Conservation (phyloP, 495 filamentous ascomycete species). For the Lentithecium fluviatile region DNA sequence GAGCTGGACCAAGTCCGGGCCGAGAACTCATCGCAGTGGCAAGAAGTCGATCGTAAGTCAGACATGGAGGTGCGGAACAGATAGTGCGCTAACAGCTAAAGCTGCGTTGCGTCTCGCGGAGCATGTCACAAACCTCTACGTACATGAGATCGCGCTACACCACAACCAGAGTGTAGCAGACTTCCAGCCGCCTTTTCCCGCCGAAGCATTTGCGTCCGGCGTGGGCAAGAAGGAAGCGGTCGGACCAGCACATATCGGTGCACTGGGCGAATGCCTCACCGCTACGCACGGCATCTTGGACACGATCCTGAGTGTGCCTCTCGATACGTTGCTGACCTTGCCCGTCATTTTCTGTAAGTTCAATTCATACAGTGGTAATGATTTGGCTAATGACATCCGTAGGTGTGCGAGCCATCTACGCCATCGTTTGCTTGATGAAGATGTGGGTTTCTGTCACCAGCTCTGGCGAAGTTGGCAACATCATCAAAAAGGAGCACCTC, state of each 20-base stretch:
- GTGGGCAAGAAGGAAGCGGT: constrained; percentile 29
- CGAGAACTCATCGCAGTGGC: constrained; percentile 26
- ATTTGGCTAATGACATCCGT: constrained; percentile 44
- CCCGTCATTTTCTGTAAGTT: constrained; percentile 67
- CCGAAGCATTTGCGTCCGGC: constrained; percentile 19
- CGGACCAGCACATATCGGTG: constrained; percentile 60
- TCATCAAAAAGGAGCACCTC: constrained; percentile 72
- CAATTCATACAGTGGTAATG: background rate
- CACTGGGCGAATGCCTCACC: constrained; percentile 67
- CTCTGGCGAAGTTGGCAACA: constrained; percentile 67
- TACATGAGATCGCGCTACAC: constrained; percentile 84
- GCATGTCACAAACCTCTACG: constrained; percentile 70
- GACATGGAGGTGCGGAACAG: background rate
- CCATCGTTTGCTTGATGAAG: constrained; percentile 83
- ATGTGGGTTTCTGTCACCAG: constrained; percentile 75
- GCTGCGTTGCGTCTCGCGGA: constrained; percentile 59
- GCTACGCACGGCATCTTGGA: constrained; percentile 75
- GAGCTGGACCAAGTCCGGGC: constrained; percentile 55
- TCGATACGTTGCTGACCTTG: constrained; percentile 62
- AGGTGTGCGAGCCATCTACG: constrained; percentile 72
- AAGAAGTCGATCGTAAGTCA: constrained; percentile 30
- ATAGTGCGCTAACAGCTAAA: constrained; percentile 36
- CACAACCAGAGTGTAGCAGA: constrained; percentile 66
- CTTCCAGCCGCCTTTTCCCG: constrained; percentile 43
- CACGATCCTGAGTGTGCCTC: constrained; percentile 60